Evolutionary conservation across 768 basidiomycete genomes (phyloP).

Genomic region (Suillus plorans): DNA sequence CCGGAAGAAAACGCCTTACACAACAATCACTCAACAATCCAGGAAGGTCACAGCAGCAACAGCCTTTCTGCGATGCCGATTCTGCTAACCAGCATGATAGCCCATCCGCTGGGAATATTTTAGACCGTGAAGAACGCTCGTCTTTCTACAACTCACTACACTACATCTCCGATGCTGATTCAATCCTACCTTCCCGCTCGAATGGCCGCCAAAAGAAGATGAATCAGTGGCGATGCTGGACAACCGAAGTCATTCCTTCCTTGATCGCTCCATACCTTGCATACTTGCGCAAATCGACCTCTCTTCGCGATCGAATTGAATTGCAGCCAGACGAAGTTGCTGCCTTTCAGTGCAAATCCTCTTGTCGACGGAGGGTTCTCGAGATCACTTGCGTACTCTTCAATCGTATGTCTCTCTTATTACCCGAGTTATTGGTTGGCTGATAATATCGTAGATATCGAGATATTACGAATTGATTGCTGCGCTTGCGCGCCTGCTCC

Average conservation of each 20-base stretch:
- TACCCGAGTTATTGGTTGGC: not conserved
- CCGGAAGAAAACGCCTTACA: not conserved
- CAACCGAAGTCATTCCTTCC: not conserved
- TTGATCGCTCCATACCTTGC: constrained; percentile 6
- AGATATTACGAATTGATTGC: not conserved
- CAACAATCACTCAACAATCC: not conserved
- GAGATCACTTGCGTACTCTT: not conserved
- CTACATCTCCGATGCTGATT: not conserved
- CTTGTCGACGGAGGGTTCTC: not conserved
- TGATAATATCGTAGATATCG: not conserved
- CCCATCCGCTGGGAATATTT: not conserved
- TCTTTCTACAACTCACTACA: not conserved
- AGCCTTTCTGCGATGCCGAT: not conserved
- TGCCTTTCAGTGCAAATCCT: not conserved
- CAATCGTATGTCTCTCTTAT: constrained; percentile 1
- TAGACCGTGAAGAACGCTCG: not conserved
- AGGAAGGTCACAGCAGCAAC: not conserved
- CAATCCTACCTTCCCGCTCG: not conserved
- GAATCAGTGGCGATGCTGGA: constrained; percentile 1
- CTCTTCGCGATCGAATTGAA: not conserved
- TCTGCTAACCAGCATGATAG: not conserved
- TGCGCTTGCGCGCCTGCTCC: constrained; percentile 13
- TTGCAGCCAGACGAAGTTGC: not conserved
- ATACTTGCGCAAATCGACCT: not conserved
- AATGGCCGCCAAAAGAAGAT: not conserved